Evolutionary conservation across 23 red algal genomes (phyloP).

Genomic region (Gracilaria gracilis): DNA sequence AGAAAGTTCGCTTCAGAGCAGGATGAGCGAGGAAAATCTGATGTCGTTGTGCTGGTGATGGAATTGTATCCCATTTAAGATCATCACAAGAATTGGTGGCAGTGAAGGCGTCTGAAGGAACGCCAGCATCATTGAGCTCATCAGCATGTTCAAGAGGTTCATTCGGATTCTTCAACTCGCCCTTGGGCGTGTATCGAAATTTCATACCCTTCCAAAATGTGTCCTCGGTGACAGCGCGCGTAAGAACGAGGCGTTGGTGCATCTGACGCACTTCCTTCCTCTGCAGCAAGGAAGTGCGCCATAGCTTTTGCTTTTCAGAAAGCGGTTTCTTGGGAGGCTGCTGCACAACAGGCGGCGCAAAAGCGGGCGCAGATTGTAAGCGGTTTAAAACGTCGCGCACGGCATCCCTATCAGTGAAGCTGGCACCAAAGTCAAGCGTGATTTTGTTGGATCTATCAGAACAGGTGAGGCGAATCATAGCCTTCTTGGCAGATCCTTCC

Average conservation of each 20-base stretch:
- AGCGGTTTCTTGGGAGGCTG: slow-evolving; percentile 2
- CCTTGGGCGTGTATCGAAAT: slow-evolving; percentile 52
- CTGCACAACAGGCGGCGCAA: slow-evolving; percentile 10
- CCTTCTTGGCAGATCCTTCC: slow-evolving; percentile 52
- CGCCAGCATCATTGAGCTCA: slow-evolving; percentile 15
- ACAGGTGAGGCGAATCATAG: slow-evolving; percentile 58
- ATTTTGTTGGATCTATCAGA: slow-evolving; percentile 40
- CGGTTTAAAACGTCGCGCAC: slow-evolving; percentile 59
- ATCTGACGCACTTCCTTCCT: slow-evolving; percentile 42
- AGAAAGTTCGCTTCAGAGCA: slow-evolving; percentile 36
- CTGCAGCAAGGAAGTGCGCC: slow-evolving; percentile 22
- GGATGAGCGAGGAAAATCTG: slow-evolving; percentile 37
- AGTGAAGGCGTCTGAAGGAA: slow-evolving; percentile 54
- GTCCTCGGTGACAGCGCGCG: slow-evolving; percentile 42
- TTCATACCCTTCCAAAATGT: slow-evolving; percentile 63
- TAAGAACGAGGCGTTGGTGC: slow-evolving; percentile 28
- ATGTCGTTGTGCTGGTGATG: slow-evolving; percentile 54
- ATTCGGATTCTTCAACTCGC: slow-evolving; percentile 17
- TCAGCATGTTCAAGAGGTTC: slow-evolving; percentile 37
- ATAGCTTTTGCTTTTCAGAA: background rate
- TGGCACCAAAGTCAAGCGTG: slow-evolving; percentile 54
- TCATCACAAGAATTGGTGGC: slow-evolving; percentile 13
- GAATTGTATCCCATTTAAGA: slow-evolving; percentile 34
- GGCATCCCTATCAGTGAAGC: slow-evolving; percentile 57
- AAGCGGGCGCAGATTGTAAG: slow-evolving; percentile 6